phyloP scores from a whole-genome alignment of 306 rosid species.

The Vigna mungo region DNA sequence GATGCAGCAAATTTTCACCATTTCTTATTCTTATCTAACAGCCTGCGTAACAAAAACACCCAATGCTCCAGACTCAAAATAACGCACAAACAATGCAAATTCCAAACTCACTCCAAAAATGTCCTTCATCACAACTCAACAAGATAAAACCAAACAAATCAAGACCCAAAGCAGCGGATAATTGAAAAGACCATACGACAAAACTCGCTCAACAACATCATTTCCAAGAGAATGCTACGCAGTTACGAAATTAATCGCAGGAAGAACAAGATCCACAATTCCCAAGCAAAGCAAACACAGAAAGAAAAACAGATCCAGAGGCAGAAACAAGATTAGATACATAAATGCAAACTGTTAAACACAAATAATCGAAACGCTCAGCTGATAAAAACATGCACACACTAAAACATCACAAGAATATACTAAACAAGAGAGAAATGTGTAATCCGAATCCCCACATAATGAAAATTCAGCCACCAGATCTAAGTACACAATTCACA shows the following conservation, averaged over 20 bases:
- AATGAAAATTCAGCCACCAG: slow-evolving; percentile 40
- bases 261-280: slow-evolving; percentile 51
- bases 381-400: slow-evolving; percentile 24
- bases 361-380: slow-evolving; percentile 5
- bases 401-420: neutral
- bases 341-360: slow-evolving; percentile 7
- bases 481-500: slow-evolving; percentile 45
- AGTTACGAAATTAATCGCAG: neutral
- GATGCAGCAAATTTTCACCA: slow-evolving; percentile 97
- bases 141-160: slow-evolving; percentile 21
- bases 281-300: neutral
- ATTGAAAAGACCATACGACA: slow-evolving; percentile 9
- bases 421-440: slow-evolving; percentile 16
- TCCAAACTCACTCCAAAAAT: slow-evolving; percentile 6
- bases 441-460: slow-evolving; percentile 19
- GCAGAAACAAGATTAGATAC: neutral
- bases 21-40: slow-evolving; percentile 49
- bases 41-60: slow-evolving; percentile 37
- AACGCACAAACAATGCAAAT: slow-evolving; percentile 12
- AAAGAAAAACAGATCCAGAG: slow-evolving; percentile 36
- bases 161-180: slow-evolving; percentile 12
- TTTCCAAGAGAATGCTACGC: neutral
- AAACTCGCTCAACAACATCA: no score
- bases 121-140: neutral
- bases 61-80: neutral